A percentile compares a stretch with the other conserved stretches of the same genome.
These are phyloP conservation scores for Trichoderma koningiopsis DNA, from an alignment of 2,329 filamentous ascomycete species.

Conservation along the genomic window DNA sequence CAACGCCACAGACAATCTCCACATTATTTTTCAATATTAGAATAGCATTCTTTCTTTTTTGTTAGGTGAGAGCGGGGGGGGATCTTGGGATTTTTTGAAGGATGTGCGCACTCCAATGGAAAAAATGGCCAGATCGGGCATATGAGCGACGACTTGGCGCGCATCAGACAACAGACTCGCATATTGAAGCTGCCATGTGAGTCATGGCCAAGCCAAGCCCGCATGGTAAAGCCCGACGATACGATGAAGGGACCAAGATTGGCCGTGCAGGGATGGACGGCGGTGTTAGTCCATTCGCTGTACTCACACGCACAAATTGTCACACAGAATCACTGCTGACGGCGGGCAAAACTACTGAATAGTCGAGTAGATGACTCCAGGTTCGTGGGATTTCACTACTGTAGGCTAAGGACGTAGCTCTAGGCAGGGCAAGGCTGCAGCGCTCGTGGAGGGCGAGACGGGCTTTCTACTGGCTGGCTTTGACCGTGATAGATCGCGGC, in stretches of 20 bases:
- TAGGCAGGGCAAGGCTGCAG: conserved; percentile 23
- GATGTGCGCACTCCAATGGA: conserved; percentile 4
- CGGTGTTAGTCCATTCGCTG: neutral
- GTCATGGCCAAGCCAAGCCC: conserved; percentile 10
- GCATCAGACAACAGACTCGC: neutral
- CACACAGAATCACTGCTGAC: neutral
- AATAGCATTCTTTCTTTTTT: neutral
- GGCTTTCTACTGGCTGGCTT: neutral
- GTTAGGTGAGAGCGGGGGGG: neutral
- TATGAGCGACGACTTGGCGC: neutral
- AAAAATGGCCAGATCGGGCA: neutral
- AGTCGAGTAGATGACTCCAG: conserved; percentile 3
- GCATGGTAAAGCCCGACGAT: conserved; percentile 7
- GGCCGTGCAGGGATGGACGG: neutral
- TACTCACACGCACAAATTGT: neutral
- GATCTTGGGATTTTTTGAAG: neutral
- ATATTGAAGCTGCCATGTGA: conserved; percentile 21
- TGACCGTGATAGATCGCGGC: neutral
- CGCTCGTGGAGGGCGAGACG: conserved; percentile 13
- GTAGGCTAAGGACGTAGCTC: neutral
- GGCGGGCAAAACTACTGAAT: neutral
- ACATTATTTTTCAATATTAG: neutral
- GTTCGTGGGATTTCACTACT: neutral
- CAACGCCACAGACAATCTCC: conserved; percentile 2
- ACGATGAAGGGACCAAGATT: neutral